A percentile compares a stretch with the other conserved stretches of the same genome.
These are phyloP conservation scores for Schrenkiella parvula DNA, from an alignment of 345 rosid genomes.

Conservation along the genomic window DNA sequence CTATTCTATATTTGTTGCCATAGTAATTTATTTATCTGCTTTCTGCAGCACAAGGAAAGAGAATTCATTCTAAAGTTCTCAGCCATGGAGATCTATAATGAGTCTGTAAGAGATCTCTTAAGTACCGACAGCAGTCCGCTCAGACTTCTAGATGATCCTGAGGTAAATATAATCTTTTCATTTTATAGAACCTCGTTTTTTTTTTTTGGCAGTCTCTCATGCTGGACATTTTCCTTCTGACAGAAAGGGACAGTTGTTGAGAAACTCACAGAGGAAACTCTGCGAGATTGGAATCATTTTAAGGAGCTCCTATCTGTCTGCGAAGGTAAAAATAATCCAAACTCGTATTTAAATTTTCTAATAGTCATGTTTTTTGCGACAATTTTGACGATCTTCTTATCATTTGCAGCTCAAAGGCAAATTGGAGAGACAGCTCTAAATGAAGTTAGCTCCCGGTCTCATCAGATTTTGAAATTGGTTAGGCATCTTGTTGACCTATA, in stretches of 20 bases:
- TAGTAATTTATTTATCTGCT: background rate
- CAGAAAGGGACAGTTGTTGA: constrained; percentile 90
- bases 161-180: constrained; percentile 47
- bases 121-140: constrained; percentile 60
- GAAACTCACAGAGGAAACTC: constrained; percentile 73
- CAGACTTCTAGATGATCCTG: constrained; percentile 91
- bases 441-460: constrained; percentile 89
- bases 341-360: constrained; percentile 18
- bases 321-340: constrained; percentile 49
- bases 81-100: constrained; percentile 93
- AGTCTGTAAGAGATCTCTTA: constrained; percentile 87
- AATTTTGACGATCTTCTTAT: background rate
- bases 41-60: constrained; percentile 73
- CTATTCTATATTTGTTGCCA: background rate
- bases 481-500: constrained; percentile 13
- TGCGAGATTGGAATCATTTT: constrained; percentile 75
- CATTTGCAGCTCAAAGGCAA: constrained; percentile 79
- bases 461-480: constrained; percentile 89
- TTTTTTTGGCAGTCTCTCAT: background rate
- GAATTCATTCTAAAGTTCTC: constrained; percentile 70
- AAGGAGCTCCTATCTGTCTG: constrained; percentile 64
- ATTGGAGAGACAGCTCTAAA: constrained; percentile 89
- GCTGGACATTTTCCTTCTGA: constrained; percentile 23
- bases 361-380: background rate
- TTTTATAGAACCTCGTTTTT: constrained; percentile 8